These are phyloP conservation scores for Acanthamoeba royreba DNA, from an alignment of 208 protist genomes.

Conservation along the genomic window DNA sequence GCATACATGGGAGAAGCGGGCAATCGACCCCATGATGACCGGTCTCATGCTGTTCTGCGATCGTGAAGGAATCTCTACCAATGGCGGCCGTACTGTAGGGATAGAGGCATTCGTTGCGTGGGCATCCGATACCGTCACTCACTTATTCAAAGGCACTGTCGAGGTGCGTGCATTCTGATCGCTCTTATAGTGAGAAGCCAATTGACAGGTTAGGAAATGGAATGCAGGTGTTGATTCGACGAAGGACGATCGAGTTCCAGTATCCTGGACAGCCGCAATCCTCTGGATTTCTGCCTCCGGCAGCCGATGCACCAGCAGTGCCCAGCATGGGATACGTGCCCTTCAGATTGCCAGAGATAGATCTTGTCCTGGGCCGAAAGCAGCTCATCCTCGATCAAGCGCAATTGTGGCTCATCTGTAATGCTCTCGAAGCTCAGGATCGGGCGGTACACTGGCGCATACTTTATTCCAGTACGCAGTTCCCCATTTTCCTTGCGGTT, in stretches of 20 bases:
- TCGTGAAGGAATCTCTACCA: background rate
- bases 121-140: background rate
- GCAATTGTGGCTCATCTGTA: background rate
- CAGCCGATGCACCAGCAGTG: background rate
- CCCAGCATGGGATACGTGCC: background rate
- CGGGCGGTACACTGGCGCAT: background rate
- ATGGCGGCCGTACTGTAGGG: background rate
- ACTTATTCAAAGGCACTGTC: conserved; percentile 37
- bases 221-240: background rate
- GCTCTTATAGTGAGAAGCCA: too few species aligned
- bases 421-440: background rate
- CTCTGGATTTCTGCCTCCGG: too few species aligned
- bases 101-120: conserved; percentile 12
- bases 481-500: too few species aligned
- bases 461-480: conserved; percentile 25
- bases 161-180: background rate
- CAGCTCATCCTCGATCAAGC: conserved; percentile 23
- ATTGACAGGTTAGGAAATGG: too few species aligned
- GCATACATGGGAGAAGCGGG: background rate
- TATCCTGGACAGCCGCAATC: background rate
- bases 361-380: background rate
- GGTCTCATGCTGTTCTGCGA: background rate
- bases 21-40: background rate
- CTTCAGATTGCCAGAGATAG: background rate
- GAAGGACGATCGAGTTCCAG: background rate